Percentiles rank a stretch among this genome's conserved stretches.
These are phyloP conservation scores for Clonostachys sp. DNA, from an alignment of 2,329 filamentous ascomycete species.

Conservation along the genomic window DNA sequence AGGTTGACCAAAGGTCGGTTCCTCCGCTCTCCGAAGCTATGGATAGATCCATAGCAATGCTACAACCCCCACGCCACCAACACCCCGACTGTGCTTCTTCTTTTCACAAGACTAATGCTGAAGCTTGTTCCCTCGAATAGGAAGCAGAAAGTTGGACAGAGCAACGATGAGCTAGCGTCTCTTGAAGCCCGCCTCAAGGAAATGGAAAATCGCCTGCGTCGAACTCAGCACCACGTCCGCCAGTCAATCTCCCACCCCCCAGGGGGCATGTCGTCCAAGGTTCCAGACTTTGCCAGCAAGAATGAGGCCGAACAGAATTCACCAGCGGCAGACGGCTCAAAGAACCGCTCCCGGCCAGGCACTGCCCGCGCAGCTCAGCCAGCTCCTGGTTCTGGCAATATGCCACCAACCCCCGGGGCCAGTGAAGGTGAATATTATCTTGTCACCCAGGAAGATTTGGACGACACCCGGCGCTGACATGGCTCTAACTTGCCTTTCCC, in stretches of 20 bases:
- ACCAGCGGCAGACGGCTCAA: slow-evolving; percentile 18
- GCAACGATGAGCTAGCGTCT: slow-evolving; percentile 76
- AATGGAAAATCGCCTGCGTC: slow-evolving; percentile 73
- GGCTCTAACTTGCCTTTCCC: slow-evolving; percentile 9
- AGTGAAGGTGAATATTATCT: slow-evolving; percentile 55
- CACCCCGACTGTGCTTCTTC: slow-evolving; percentile 4
- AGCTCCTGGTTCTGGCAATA: slow-evolving; percentile 48
- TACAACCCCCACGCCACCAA: not conserved
- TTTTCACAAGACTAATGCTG: not conserved
- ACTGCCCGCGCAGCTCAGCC: slow-evolving; percentile 46
- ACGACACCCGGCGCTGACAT: slow-evolving; percentile 22
- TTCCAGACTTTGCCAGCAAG: slow-evolving; percentile 10
- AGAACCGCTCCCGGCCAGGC: slow-evolving; percentile 46
- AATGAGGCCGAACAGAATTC: slow-evolving; percentile 6
- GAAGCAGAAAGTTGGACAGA: slow-evolving; percentile 72
- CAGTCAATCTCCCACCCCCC: slow-evolving; percentile 9
- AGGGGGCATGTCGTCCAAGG: slow-evolving; percentile 5
- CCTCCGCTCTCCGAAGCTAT: not conserved
- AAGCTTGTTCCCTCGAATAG: slow-evolving; percentile 36
- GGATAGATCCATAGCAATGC: not conserved
- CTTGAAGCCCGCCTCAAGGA: slow-evolving; percentile 81
- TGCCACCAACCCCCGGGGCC: slow-evolving; percentile 56
- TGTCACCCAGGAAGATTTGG: slow-evolving; percentile 12
- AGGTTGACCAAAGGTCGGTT: slow-evolving; percentile 77
- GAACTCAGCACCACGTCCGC: slow-evolving; percentile 8